phyloP scores from a whole-genome alignment of 805 yeast species.

The Ogataea naganishii region DNA sequence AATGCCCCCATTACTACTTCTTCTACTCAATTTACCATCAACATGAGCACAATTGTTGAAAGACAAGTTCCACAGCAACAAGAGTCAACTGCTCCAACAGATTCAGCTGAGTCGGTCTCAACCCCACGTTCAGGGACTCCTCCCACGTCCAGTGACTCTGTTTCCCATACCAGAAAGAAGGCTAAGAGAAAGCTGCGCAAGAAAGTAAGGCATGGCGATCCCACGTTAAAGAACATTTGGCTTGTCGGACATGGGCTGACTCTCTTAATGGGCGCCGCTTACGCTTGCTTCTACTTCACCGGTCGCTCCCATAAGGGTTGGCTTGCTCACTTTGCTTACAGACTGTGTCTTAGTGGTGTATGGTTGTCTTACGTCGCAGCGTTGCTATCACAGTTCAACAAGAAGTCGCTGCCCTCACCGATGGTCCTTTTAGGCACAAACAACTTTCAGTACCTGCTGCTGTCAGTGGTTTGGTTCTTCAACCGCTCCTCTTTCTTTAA shows the following conservation, averaged over 20 bases:
- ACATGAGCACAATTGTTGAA: too few species aligned
- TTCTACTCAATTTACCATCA: too few species aligned
- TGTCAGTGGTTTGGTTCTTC: conserved; percentile 52
- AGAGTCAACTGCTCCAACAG: not conserved
- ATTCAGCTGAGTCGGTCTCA: conserved; percentile 1
- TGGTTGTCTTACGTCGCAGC: conserved; percentile 43
- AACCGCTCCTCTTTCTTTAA: conserved; percentile 61
- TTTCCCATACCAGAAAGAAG: not conserved
- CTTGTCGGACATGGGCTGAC: conserved; percentile 44
- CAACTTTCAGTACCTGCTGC: conserved; percentile 60
- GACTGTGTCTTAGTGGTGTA: conserved; percentile 50
- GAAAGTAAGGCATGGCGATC: conserved; percentile 24
- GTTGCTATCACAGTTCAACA: conserved; percentile 49
- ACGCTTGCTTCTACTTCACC: conserved; percentile 25
- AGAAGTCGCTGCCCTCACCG: conserved; percentile 48
- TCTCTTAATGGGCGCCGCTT: conserved; percentile 32
- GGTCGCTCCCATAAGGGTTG: conserved; percentile 28
- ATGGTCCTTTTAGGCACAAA: conserved; percentile 61
- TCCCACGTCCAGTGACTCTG: too few species aligned
- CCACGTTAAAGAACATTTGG: conserved; percentile 44
- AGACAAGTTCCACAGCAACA: conserved; percentile 1
- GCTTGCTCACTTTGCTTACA: conserved; percentile 44
- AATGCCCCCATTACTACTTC: too few species aligned
- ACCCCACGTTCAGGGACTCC: not conserved
- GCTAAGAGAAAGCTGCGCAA: conserved; percentile 25